Percentiles rank a stretch among this genome's conserved stretches.
Conservation (phyloP, 306 rosid species). For the Dicorynia guianensis region DNA sequence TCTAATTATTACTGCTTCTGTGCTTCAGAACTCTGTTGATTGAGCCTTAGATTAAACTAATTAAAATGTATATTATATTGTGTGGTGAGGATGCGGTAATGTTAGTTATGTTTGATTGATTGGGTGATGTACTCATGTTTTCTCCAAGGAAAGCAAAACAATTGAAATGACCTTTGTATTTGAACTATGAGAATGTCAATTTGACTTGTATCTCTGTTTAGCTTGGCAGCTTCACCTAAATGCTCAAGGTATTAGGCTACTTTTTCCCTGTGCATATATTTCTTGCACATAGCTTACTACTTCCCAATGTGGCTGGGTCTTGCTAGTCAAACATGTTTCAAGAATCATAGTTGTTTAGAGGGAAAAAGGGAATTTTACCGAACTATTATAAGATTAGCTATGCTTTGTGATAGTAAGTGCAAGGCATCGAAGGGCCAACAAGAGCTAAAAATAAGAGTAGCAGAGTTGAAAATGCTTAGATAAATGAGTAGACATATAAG, state of each 20-base stretch:
- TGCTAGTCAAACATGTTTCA: not conserved
- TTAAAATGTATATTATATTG: not conserved
- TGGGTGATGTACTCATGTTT: constrained; percentile 13
- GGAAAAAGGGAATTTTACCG: too few relatives aligned
- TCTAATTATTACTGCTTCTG: not conserved
- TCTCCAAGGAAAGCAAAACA: not conserved
- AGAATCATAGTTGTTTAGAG: too few relatives aligned
- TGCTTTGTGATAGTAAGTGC: too few relatives aligned
- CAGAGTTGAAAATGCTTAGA: too few relatives aligned
- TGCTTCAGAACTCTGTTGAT: constrained; percentile 11
- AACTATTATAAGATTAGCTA: too few relatives aligned
- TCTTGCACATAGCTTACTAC: not conserved
- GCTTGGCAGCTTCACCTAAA: constrained; percentile 29
- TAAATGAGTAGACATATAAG: too few relatives aligned
- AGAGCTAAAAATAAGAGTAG: too few relatives aligned
- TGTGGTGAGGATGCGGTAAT: not conserved
- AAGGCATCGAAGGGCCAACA: too few relatives aligned
- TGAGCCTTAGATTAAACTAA: not conserved
- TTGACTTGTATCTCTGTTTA: not conserved
- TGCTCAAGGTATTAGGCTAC: constrained; percentile 3
- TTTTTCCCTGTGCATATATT: constrained; percentile 14
- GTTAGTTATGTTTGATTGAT: constrained; percentile 1
- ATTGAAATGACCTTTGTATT: not conserved
- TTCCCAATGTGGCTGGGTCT: not conserved
- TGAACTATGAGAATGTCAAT: not conserved